Conservation (phyloP, 768 basidiomycete species). For the Gyrodon lividus region DNA sequence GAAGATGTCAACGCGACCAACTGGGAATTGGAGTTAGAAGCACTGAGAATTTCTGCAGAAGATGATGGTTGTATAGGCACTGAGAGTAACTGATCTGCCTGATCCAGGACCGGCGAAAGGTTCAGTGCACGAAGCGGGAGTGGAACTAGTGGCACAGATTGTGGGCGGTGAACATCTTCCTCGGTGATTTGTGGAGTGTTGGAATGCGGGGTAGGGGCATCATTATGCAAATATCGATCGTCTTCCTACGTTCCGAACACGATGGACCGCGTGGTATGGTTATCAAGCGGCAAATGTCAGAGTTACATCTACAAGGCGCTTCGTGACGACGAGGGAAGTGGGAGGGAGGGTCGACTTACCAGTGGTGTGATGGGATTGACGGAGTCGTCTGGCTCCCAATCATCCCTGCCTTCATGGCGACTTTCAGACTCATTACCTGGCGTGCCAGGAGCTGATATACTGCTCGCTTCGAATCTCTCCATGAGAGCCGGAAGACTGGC, state of each 20-base stretch:
- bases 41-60: slow-evolving; percentile 10
- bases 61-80: neutral
- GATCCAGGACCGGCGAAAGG: neutral
- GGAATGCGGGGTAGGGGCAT: neutral
- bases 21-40: neutral
- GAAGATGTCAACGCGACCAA: neutral
- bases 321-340: slow-evolving; percentile 25
- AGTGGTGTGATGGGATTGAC: slow-evolving; percentile 18
- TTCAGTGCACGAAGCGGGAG: neutral
- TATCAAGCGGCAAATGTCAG: slow-evolving; percentile 25
- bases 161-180: neutral
- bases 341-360: slow-evolving; percentile 22
- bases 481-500: slow-evolving; percentile 33
- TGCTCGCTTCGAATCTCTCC: slow-evolving; percentile 17
- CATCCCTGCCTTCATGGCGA: slow-evolving; percentile 38
- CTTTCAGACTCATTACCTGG: slow-evolving; percentile 6
- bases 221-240: slow-evolving; percentile 7
- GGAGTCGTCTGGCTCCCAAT: slow-evolving; percentile 7
- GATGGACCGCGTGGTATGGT: slow-evolving; percentile 9
- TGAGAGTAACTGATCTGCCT: neutral
- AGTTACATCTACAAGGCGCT: slow-evolving; percentile 30
- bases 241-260: slow-evolving; percentile 14
- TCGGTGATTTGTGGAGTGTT: neutral
- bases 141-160: slow-evolving; percentile 4
- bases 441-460: neutral